Conservation (phyloP, 2,329 filamentous ascomycete species). For the Aspergillus unguis region DNA sequence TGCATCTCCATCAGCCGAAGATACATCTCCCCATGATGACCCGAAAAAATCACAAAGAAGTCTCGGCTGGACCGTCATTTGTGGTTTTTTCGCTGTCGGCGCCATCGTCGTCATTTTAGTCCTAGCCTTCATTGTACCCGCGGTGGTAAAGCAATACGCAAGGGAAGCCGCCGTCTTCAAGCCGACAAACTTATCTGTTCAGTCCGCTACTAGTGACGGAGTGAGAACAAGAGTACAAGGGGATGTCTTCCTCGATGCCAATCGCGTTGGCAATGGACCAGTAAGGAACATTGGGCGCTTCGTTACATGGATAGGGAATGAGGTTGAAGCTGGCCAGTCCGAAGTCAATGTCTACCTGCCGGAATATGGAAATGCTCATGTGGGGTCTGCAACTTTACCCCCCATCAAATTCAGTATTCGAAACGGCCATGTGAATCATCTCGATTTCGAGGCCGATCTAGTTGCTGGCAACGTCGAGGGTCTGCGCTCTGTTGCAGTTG, state of each 20-base stretch:
- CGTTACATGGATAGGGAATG: slow-evolving; percentile 74
- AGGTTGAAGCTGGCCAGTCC: slow-evolving; percentile 71
- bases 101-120: slow-evolving; percentile 67
- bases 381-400: slow-evolving; percentile 75
- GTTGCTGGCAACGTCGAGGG: slow-evolving; percentile 72
- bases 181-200: slow-evolving; percentile 78
- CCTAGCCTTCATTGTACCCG: slow-evolving; percentile 76
- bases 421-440: slow-evolving; percentile 70
- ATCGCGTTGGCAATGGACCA: slow-evolving; percentile 66
- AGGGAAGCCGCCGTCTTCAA: slow-evolving; percentile 78
- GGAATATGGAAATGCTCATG: slow-evolving; percentile 71
- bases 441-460: slow-evolving; percentile 77
- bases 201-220: slow-evolving; percentile 76
- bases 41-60: slow-evolving; percentile 22
- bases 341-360: slow-evolving; percentile 75
- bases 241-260: slow-evolving; percentile 75
- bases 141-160: slow-evolving; percentile 78
- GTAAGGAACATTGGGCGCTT: slow-evolving; percentile 73
- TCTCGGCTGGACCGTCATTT: slow-evolving; percentile 72
- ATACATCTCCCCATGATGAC: slow-evolving; percentile 15
- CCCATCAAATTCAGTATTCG: slow-evolving; percentile 71
- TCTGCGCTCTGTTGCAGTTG: slow-evolving; percentile 75
- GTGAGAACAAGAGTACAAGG: slow-evolving; percentile 77
- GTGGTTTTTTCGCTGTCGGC: slow-evolving; percentile 59
- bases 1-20: slow-evolving; percentile 22